Conservation (phyloP, 495 filamentous ascomycete genomes). For the Letharia columbiana region DNA sequence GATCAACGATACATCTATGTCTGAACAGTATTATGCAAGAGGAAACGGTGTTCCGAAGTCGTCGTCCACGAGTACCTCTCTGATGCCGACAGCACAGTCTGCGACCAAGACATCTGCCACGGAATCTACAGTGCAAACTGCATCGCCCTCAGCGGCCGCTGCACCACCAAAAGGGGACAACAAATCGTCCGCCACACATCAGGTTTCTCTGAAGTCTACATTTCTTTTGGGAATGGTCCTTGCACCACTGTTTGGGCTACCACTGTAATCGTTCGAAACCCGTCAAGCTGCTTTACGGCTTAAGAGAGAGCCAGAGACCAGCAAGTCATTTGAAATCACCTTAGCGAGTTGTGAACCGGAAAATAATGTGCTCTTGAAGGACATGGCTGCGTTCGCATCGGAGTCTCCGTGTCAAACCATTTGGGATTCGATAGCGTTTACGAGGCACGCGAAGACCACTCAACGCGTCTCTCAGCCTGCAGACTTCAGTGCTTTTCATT, state of each 20-base stretch:
- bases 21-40: conserved; percentile 16
- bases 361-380: background rate
- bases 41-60: conserved; percentile 2
- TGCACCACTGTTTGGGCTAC: conserved; percentile 1
- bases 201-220: conserved; percentile 9
- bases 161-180: background rate
- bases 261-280: background rate
- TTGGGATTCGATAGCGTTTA: background rate
- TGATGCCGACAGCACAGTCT: conserved; percentile 5
- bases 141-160: conserved; percentile 11
- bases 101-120: conserved; percentile 9
- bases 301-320: background rate
- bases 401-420: background rate
- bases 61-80: conserved; percentile 5
- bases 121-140: conserved; percentile 2
- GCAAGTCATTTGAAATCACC: background rate
- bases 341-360: background rate
- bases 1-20: conserved; percentile 16
- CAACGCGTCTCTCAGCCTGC: background rate
- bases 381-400: background rate
- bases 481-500: background rate
- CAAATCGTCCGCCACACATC: conserved; percentile 10
- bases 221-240: conserved; percentile 19
- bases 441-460: background rate
- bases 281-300: background rate